Evolutionary conservation across 371 early-diverging fungal genomes (phyloP).

Genomic region (Fennellomyces sp.): DNA sequence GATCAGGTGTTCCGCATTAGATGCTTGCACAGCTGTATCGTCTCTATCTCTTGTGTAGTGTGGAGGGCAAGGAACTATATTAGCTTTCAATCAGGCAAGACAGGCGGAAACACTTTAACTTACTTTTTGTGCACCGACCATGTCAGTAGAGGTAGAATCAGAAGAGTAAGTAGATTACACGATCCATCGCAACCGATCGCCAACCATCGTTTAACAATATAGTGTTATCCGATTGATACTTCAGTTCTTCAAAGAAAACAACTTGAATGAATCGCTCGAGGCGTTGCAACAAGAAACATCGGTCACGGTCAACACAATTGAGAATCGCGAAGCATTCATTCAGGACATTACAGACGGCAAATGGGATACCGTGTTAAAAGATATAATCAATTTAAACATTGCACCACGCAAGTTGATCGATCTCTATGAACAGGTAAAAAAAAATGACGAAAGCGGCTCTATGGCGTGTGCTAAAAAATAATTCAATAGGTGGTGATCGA

Average conservation of each 20-base stretch:
- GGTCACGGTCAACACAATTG: conserved; percentile 85
- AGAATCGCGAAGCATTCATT: conserved; percentile 74
- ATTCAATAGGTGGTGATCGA: conserved; percentile 79
- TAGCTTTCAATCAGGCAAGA: too few relatives aligned
- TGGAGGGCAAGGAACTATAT: too few relatives aligned
- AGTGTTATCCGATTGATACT: conserved; percentile 74
- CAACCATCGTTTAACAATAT: background rate
- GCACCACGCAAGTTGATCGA: conserved; percentile 73
- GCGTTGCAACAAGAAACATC: conserved; percentile 86
- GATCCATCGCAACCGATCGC: too few relatives aligned
- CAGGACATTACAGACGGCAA: conserved; percentile 77
- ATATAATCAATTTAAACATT: conserved; percentile 69
- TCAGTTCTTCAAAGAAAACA: conserved; percentile 93
- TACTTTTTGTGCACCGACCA: background rate
- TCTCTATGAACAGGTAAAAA: conserved; percentile 86
- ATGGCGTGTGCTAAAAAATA: too few relatives aligned
- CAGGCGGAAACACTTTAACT: background rate
- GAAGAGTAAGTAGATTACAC: background rate
- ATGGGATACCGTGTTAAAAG: conserved; percentile 87
- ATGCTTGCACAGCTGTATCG: too few relatives aligned
- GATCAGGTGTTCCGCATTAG: too few relatives aligned
- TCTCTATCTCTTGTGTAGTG: too few relatives aligned
- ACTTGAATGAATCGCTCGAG: conserved; percentile 70
- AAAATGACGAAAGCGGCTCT: too few relatives aligned
- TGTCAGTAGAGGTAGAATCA: conserved; percentile 2